Base-by-base conservation (phyloP, 768 basidiomycete species). In the Tulasnella sp. region DNA sequence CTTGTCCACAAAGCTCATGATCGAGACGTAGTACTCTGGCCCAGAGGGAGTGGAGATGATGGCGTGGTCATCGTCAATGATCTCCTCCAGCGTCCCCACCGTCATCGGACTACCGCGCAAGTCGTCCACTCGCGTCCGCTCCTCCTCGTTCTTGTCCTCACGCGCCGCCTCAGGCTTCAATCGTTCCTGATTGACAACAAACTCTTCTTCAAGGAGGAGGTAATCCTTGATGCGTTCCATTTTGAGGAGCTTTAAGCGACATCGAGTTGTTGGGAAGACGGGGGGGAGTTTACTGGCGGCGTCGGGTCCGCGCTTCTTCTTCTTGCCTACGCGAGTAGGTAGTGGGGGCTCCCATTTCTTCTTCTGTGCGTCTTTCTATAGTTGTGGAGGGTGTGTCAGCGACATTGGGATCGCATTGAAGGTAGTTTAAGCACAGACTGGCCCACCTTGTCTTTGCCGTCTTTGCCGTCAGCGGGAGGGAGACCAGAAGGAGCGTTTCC, bases 271-370 rank as follows among this genome's bases (percentile, higher is more conserved):
- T 11, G 97, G 97, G 82, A 87, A 95, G 8, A 99, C 92, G 14
- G 95, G 87, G 25, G 97, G 97, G 3, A 99, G 90, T 82, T 96
- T 97, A 49, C 92, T 91, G 2, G 95, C 89, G 1, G 95, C 87
- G 76, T 94, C 91, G 6, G 97, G 96, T n/a, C 97, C 96, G 77
- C 91, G 89, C 86, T 89, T 89, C 83, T 85, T 99, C 89, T 95
- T 96, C 89, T 96, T 97, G 69, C 96, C 96, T 42, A 98, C 94
- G 77, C 94, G 92, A 67, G 97, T 97, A 17, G 97, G 96, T 77
- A 97, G 89, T 80, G 97, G 97, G 9, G 97, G 96, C 83, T 99
- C 97, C 96, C 96, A 99, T 85, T 97, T 96, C 89, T 98, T 97
- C 84, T 91, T 89, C 82, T 88, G 85, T 15, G 91, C 89, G 80